phyloP scores from a whole-genome alignment of 345 rosid species.

The Linum tenue region DNA sequence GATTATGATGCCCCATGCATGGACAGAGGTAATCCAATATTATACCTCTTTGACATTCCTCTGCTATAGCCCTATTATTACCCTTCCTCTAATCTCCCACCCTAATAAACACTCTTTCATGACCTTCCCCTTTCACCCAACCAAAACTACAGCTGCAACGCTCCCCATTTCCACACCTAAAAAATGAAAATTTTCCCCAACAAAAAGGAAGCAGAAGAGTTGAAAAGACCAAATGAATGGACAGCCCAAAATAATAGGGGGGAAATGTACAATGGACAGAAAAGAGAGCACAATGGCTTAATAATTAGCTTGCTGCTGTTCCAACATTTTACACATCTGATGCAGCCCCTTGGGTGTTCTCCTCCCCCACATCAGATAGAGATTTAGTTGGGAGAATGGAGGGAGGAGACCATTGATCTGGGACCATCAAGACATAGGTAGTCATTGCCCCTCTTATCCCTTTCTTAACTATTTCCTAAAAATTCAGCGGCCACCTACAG shows the following conservation, averaged over 20 bases:
- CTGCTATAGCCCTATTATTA: too few species aligned
- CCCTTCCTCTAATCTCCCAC: too few species aligned
- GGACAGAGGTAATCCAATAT: too few species aligned
- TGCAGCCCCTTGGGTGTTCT: conserved; percentile 35
- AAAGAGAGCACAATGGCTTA: neutral
- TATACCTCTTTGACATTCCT: too few species aligned
- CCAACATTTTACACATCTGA: neutral
- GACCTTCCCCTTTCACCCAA: too few species aligned
- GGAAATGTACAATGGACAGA: neutral
- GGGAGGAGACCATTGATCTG: conserved; percentile 25
- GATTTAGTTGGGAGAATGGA: too few species aligned
- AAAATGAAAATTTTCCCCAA: neutral
- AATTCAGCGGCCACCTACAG: conserved; percentile 18
- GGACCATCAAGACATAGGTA: conserved; percentile 16
- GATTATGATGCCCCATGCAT: too few species aligned
- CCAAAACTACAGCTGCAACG: neutral
- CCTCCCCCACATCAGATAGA: conserved; percentile 52
- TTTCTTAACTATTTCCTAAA: conserved; percentile 25
- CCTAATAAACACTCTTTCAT: too few species aligned
- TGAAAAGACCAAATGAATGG: neutral
- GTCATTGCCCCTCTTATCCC: conserved; percentile 20
- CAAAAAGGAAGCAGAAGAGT: neutral
- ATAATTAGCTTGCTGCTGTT: neutral
- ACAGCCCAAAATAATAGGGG: neutral
- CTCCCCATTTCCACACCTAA: neutral